Conservation (phyloP, 2,329 filamentous ascomycete species). For the Apiospora aurea region DNA sequence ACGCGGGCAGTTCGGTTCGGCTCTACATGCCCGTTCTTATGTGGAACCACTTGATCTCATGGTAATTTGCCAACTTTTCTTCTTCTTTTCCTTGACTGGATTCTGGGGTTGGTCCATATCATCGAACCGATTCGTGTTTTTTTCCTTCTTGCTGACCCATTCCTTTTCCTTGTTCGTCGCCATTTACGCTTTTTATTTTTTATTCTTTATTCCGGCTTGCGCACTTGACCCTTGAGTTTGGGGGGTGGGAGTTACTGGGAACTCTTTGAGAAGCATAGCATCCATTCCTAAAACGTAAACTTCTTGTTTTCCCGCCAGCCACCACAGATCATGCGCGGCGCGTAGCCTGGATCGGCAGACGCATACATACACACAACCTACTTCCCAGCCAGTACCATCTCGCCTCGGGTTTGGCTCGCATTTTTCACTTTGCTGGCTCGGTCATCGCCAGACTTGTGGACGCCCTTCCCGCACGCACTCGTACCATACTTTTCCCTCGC, state of each 20-base stretch:
- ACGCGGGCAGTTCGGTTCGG: conserved; percentile 17
- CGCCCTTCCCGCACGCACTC: conserved; percentile 11
- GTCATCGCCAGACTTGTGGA: conserved; percentile 6
- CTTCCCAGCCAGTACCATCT: neutral
- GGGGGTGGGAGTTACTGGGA: conserved; percentile 5
- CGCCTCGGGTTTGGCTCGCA: conserved; percentile 5
- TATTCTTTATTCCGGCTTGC: neutral
- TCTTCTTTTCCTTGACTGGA: neutral
- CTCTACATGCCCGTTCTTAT: conserved; percentile 21
- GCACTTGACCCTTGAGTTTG: neutral
- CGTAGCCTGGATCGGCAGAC: neutral
- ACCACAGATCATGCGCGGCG: conserved; percentile 2
- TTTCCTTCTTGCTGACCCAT: conserved; percentile 17
- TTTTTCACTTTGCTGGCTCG: neutral
- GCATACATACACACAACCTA: neutral
- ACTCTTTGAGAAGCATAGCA: conserved; percentile 9
- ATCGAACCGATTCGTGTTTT: conserved; percentile 15
- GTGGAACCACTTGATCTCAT: conserved; percentile 24
- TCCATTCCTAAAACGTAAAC: conserved; percentile 4
- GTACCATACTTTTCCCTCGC: neutral
- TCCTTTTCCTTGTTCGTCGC: neutral
- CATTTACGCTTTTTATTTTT: conserved; percentile 12
- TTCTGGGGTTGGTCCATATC: conserved; percentile 14
- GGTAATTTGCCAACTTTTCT: conserved; percentile 25
- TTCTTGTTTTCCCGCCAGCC: conserved; percentile 17